Base-by-base conservation (phyloP, 805 yeast genomes). In the Saturnispora serradocipensis region DNA sequence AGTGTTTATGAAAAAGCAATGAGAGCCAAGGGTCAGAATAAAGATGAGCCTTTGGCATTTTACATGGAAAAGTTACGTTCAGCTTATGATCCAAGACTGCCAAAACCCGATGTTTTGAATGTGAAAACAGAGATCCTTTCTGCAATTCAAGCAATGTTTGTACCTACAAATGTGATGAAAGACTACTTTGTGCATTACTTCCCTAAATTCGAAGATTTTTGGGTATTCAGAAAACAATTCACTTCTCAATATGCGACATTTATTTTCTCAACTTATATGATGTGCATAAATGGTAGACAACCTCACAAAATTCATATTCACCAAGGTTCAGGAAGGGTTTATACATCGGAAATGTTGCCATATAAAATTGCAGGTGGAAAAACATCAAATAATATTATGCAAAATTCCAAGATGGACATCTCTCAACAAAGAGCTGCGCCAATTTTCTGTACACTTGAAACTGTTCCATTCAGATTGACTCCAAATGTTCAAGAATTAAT, bases 321-420 rank as follows among this genome's bases (percentile, higher is more conserved):
- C 61, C 76, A 78, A 62, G 79, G 77, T 5, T 84, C 93, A 3
- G 99, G 99, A 54, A 80, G 81, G 58, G 91, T 91, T 11, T 87
- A 93, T 82, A 89, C 97, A 0, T 81, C 91, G 5, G 99, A 95
- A 62, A 90, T 93, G 96, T 72, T 93, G 50, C 99, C 99, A 15
- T 83, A 89, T 61, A 84, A 86, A 69, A 77, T 83, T 58, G 84
- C 86, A 49, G 72, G 77, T 58, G 72, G 72, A 53, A 70, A 70
- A 56, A 69, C 72, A 9, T 69, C 68, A 44, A 67, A 68, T 36
- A 72, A 64, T 48, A 69, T 70, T 8, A 68, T 65, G 57, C 72
- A 69, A 59, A 72, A 68, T 59, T 75, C 77, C 39, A 65, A 74
- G 6, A 62, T 75, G 54, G 80, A 74, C 58, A 74, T 73, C 5